Evolutionary conservation across 176 grass and related monocot genomes (phyloP), one percentile per base, ranked within the genome.

Genomic region (Miscanthus lutarioriparius): DNA sequence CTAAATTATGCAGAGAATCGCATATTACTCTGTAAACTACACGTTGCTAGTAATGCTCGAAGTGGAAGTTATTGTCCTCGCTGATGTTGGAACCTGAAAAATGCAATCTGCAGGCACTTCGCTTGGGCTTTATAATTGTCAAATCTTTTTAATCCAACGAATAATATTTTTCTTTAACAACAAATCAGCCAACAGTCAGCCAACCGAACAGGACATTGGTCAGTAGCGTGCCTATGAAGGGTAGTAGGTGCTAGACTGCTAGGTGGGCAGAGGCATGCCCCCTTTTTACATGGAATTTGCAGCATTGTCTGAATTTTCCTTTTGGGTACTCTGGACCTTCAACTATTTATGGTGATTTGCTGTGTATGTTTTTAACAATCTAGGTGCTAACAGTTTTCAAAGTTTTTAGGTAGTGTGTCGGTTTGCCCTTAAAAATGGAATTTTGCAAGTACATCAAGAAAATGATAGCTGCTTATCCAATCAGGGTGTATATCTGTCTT

Each of bases 31-130:
- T 64, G 37, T 15, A 86, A 86, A 58, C 20, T 79, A 39, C 67
- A 32, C n/a, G 13, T 40, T 61, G 74, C 49, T 38, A 61, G 27
- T 64, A 47, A 72, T 59, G 67, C 37, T 83, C 80, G 7, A 83
- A 90, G 67, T 75, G 74, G 74, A 79, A 14, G 62, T 59, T 79
- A 67, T 62, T 79, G 59, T 78, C 79, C 58, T 73, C 27, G 48
- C 20, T 83, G 84, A 83, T 25, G 37, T 67, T 73, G 84, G 77
- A 79, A 78, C 72, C 41, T 86, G 78, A n/a, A 53, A 82, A 90
- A 68, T 37, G 88, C 84, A 73, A 87, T 83, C 75, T n/a, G n/a
- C n/a, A n/a, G n/a, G n/a, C n/a, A n/a, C n/a, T n/a, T n/a, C n/a
- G n/a, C n/a, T n/a, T n/a, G n/a, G n/a, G n/a, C n/a, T n/a, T n/a